Evolutionary conservation across 305 asterid genomes (phyloP).

Genomic region (Fraxinus angustifolia): DNA sequence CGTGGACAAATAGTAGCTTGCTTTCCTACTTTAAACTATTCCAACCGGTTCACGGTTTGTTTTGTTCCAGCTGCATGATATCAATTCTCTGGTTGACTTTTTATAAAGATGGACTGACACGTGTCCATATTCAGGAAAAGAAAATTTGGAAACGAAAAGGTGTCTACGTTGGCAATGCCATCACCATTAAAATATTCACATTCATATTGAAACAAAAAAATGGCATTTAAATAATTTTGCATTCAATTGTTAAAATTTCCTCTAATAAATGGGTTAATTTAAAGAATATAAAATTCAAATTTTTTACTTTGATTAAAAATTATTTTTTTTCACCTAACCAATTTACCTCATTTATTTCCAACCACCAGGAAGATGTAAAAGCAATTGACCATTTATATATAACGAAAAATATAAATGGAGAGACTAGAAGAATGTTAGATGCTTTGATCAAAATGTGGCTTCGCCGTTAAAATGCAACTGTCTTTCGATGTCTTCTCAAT

Average conservation of each 20-base stretch:
- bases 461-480: background rate
- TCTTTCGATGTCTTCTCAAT: background rate
- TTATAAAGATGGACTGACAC: background rate
- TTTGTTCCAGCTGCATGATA: background rate
- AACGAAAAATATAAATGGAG: background rate
- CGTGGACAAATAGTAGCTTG: background rate
- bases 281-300: background rate
- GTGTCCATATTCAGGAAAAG: background rate
- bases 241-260: background rate
- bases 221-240: background rate
- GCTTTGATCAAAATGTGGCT: background rate
- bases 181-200: background rate
- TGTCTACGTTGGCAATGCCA: background rate
- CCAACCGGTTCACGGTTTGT: background rate
- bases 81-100: background rate
- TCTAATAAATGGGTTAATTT: background rate
- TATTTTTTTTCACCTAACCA: background rate
- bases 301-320: background rate
- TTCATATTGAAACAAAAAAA: background rate
- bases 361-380: background rate
- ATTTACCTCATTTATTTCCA: background rate
- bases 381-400: background rate
- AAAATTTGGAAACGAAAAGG: background rate
- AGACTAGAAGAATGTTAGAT: background rate
- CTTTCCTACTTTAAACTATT: background rate